Conservation (phyloP, 805 yeast species). For the Kuraishia molischiana region DNA sequence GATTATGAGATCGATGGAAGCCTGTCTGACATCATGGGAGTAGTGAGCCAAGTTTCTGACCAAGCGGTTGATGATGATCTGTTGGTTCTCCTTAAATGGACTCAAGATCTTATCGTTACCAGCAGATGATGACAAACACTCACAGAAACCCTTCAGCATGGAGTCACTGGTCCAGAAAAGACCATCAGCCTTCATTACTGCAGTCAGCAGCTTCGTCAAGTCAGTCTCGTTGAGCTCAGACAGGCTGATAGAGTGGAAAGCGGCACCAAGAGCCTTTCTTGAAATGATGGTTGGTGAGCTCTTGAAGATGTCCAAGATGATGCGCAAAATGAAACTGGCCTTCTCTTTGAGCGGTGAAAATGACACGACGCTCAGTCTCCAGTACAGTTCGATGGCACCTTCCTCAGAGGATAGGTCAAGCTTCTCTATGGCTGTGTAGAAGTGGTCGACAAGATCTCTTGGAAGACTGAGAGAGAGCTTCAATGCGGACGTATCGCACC, state of each 20-base stretch:
- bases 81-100: background rate
- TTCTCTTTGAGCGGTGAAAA: slow-evolving; percentile 16
- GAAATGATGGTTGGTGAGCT: background rate
- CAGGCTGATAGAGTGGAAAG: background rate
- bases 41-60: background rate
- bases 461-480: slow-evolving; percentile 16
- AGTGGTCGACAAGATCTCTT: slow-evolving; percentile 18
- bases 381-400: slow-evolving; percentile 28
- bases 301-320: background rate
- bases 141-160: background rate
- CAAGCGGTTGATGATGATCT: background rate
- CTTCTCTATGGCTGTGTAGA: slow-evolving; percentile 16
- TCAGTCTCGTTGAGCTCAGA: background rate
- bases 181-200: background rate
- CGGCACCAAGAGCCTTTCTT: background rate
- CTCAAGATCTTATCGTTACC: slow-evolving; percentile 7
- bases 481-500: background rate
- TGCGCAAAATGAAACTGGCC: slow-evolving; percentile 6
- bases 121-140: slow-evolving; percentile 31
- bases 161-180: background rate
- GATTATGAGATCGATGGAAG: slow-evolving; percentile 34
- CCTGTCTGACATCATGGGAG: background rate
- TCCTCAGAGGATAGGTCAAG: slow-evolving; percentile 5
- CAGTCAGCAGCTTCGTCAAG: background rate
- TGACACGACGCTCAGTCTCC: slow-evolving; percentile 39